Evolutionary conservation across 257 asterid genomes (phyloP).

Genomic region (Thymus mandschuricus): DNA sequence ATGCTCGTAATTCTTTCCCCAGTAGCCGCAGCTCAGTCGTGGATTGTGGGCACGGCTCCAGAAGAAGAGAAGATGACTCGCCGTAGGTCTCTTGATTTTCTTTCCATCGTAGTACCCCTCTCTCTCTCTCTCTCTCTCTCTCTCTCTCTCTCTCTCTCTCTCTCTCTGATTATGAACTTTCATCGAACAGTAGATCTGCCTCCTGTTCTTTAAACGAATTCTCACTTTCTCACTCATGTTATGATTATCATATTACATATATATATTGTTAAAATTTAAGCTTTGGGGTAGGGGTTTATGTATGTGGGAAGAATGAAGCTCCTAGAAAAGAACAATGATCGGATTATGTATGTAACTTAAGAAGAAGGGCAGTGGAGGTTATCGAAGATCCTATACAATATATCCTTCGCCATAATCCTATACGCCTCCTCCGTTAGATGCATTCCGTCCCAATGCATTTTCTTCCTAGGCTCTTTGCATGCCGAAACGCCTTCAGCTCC

Average conservation of each 20-base stretch:
- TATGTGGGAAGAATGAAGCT: conserved; percentile 5
- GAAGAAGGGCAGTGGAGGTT: neutral
- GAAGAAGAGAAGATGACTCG: conserved; percentile 95
- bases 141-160: neutral
- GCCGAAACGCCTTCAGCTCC: neutral
- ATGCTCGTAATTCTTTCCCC: neutral
- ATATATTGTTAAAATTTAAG: neutral
- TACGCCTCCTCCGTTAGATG: neutral
- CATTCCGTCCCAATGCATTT: neutral
- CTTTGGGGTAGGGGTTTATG: neutral
- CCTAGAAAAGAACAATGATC: too few species aligned
- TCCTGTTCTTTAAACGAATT: too few species aligned
- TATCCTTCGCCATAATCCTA: neutral
- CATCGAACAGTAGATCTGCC: conserved; percentile 2
- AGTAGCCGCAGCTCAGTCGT: conserved; percentile 6
- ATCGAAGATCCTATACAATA: neutral
- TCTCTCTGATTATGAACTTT: conserved; percentile 3
- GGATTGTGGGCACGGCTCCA: conserved; percentile 85
- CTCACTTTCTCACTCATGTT: neutral
- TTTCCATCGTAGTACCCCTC: conserved; percentile 55
- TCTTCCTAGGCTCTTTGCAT: neutral
- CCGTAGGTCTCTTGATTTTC: conserved; percentile 85
- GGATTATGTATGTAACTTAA: too few species aligned
- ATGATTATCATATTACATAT: neutral
- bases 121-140: too few species aligned